A percentile compares a stretch with the other conserved stretches of the same genome.
Conservation (phyloP, 169 alveolate genomes). For the Miamiensis avidus region DNA sequence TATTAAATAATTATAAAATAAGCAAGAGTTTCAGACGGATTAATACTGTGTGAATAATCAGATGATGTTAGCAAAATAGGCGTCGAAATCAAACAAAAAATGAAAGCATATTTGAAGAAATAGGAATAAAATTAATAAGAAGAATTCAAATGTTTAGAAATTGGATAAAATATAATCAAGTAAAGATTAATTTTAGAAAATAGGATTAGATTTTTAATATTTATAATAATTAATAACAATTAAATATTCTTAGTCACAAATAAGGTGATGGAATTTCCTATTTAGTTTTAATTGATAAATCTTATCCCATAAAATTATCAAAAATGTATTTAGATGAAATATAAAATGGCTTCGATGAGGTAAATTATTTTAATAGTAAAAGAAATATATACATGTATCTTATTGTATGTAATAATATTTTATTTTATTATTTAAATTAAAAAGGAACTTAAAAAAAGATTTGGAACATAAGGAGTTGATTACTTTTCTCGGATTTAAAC, state of each 20-base stretch:
- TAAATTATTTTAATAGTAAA: too few relatives aligned
- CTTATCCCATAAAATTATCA: background rate
- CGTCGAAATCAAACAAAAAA: too few relatives aligned
- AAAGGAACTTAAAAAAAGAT: background rate
- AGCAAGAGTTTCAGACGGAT: background rate
- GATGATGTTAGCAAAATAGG: background rate
- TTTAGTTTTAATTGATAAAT: background rate
- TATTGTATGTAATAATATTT: too few relatives aligned
- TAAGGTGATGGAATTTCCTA: background rate
- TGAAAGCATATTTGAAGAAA: background rate
- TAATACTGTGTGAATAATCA: background rate
- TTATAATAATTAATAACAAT: too few relatives aligned
- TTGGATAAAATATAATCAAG: background rate
- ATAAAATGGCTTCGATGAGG: background rate
- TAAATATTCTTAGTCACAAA: too few relatives aligned
- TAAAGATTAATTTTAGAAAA: too few relatives aligned
- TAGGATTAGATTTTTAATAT: too few relatives aligned
- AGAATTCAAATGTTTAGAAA: background rate
- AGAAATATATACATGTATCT: too few relatives aligned
- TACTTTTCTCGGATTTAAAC: background rate
- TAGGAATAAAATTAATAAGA: too few relatives aligned
- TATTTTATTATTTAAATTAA: too few relatives aligned
- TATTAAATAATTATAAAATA: too few relatives aligned
- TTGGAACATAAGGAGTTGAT: background rate
- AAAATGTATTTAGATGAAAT: background rate